A percentile compares a stretch with the other conserved stretches of the same genome.
These are phyloP conservation scores for Pythium pectinolyticum DNA, from an alignment of 352 stramenopile species.

Conservation along the genomic window DNA sequence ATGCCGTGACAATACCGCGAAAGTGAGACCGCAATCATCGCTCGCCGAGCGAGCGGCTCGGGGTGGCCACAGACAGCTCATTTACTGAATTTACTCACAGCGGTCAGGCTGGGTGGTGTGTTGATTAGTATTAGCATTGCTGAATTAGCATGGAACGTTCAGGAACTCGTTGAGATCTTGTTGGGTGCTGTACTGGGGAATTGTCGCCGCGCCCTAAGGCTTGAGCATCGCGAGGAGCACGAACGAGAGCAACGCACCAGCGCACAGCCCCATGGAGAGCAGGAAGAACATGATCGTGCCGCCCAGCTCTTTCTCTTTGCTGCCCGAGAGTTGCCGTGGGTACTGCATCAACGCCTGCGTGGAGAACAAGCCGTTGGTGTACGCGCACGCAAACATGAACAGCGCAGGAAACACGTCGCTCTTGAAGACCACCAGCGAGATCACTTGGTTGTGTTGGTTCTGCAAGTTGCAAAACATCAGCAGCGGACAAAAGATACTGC, in stretches of 20 bases:
- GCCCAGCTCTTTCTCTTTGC: constrained; percentile 68
- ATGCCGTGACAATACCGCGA: too few species aligned
- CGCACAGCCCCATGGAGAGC: constrained; percentile 68
- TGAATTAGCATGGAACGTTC: too few species aligned
- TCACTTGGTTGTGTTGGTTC: constrained; percentile 61
- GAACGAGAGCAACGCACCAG: constrained; percentile 77
- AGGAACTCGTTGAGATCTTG: too few species aligned
- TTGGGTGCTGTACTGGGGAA: too few species aligned
- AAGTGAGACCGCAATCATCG: too few species aligned
- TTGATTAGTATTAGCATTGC: not conserved
- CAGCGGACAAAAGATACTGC: constrained; percentile 59
- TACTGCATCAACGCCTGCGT: constrained; percentile 83
- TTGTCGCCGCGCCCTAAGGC: too few species aligned
- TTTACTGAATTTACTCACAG: not conserved
- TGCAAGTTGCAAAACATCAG: constrained; percentile 79
- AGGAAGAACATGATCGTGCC: constrained; percentile 85
- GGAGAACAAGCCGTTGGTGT: constrained; percentile 72
- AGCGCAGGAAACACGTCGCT: constrained; percentile 64
- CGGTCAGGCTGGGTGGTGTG: not conserved
- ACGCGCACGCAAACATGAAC: constrained; percentile 56
- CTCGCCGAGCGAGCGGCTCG: not conserved
- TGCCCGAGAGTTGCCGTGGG: constrained; percentile 47
- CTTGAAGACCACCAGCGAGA: constrained; percentile 72
- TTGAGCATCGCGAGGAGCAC: constrained; percentile 75
- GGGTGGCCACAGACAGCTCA: not conserved